phyloP scores from a whole-genome alignment of 192 early-diverging fungal genomes.

The Jimgerdemannia flammicorona region DNA sequence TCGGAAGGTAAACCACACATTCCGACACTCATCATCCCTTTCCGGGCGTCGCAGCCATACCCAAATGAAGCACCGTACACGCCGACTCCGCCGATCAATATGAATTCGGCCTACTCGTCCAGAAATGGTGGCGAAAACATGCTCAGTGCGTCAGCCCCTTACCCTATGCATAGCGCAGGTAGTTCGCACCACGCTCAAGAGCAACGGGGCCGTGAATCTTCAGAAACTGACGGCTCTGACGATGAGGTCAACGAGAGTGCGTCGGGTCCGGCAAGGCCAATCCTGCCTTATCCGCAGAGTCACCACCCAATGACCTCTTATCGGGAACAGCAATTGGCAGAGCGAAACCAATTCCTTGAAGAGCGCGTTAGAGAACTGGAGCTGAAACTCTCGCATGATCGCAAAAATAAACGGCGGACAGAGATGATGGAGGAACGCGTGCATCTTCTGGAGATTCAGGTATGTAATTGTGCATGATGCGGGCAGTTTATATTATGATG shows the following conservation, averaged over 20 bases:
- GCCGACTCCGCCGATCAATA: not conserved
- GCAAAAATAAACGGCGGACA: conserved; percentile 3
- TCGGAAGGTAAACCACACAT: conserved; percentile 9
- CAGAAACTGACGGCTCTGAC: not conserved
- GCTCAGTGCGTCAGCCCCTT: not conserved
- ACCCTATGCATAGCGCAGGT: not conserved
- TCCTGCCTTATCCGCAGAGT: not conserved
- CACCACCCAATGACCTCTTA: not conserved
- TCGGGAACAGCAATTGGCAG: not conserved
- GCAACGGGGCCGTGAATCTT: not conserved
- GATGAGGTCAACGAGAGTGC: not conserved
- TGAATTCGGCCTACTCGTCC: not conserved
- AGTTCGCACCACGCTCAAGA: not conserved
- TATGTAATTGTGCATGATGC: conserved; percentile 5
- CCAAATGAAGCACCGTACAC: conserved; percentile 2
- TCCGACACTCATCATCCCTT: conserved; percentile 7
- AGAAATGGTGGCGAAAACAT: not conserved
- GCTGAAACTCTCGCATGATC: conserved; percentile 7
- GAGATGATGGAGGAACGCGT: conserved; percentile 7
- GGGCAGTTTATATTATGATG: not conserved
- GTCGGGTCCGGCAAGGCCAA: not conserved
- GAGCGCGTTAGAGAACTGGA: conserved; percentile 8
- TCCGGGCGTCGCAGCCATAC: not conserved
- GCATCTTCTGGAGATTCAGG: conserved; percentile 29
- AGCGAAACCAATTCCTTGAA: not conserved